Conservation (phyloP, 441 rosid species). For the Pelargonium citronellum region DNA sequence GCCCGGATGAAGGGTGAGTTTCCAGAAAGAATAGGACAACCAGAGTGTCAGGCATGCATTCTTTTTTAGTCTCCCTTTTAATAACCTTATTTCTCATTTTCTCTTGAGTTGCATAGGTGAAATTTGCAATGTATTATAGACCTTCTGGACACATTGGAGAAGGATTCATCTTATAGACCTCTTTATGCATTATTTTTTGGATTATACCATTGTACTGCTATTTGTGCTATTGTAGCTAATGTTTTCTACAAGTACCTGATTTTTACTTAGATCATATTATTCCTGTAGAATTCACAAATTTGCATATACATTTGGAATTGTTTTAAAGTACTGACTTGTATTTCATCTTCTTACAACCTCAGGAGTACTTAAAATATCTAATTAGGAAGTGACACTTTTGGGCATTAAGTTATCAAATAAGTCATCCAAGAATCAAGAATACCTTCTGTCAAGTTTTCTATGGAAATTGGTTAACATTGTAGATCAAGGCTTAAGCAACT, state of each 20-base stretch:
- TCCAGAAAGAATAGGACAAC: constrained; percentile 93
- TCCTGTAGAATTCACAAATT: background rate
- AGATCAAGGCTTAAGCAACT: too few species aligned
- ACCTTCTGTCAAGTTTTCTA: background rate
- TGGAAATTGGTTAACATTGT: background rate
- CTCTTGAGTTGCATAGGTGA: background rate
- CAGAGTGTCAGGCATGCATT: constrained; percentile 83
- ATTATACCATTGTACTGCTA: background rate
- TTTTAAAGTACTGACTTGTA: too few species aligned
- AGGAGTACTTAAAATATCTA: too few species aligned
- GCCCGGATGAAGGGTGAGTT: constrained; percentile 92
- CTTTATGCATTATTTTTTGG: background rate
- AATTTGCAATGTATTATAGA: background rate
- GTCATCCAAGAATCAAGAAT: too few species aligned
- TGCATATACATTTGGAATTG: too few species aligned
- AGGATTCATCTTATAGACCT: background rate
- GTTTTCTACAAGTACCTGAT: background rate
- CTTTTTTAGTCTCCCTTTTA: constrained; percentile 11
- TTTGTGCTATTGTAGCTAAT: background rate
- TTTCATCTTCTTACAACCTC: too few species aligned
- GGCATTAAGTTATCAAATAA: too few species aligned
- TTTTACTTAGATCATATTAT: background rate
- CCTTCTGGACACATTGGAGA: background rate
- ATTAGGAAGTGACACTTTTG: too few species aligned
- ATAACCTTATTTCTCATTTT: background rate